A percentile compares a stretch with the other conserved stretches of the same genome.
Evolutionary conservation across 2,329 filamentous ascomycete species (phyloP).

Genomic region (Tolypocladium sp.): DNA sequence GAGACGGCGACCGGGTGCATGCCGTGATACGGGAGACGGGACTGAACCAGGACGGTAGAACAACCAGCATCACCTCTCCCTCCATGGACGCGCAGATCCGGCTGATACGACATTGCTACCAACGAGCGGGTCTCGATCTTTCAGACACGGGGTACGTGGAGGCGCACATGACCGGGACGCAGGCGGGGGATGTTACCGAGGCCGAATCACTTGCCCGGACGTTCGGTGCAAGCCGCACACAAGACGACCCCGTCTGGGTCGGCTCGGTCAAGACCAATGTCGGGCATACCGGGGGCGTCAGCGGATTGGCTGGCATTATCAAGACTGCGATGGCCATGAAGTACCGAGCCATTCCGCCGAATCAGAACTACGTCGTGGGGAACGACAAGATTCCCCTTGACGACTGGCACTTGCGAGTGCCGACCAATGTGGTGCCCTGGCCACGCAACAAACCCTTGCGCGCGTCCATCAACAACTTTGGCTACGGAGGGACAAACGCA

Average conservation of each 20-base stretch:
- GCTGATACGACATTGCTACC: slow-evolving; percentile 21
- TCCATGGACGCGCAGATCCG: slow-evolving; percentile 18
- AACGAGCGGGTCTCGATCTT: slow-evolving; percentile 10
- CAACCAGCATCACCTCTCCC: slow-evolving; percentile 32
- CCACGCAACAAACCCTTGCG: not conserved
- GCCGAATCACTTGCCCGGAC: too few relatives aligned
- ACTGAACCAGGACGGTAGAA: slow-evolving; percentile 28
- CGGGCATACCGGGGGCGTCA: too few relatives aligned
- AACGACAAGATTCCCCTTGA: slow-evolving; percentile 12
- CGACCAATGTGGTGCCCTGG: not conserved
- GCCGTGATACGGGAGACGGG: not conserved
- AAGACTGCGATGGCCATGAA: too few relatives aligned
- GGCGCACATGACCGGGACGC: slow-evolving; percentile 12
- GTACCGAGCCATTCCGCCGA: too few relatives aligned
- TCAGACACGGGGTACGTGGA: slow-evolving; percentile 13
- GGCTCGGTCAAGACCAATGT: slow-evolving; percentile 17
- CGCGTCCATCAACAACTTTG: slow-evolving; percentile 33
- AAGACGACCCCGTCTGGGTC: slow-evolving; percentile 1
- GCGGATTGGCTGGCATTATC: too few relatives aligned
- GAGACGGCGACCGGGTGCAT: slow-evolving; percentile 24
- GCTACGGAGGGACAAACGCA: slow-evolving; percentile 34
- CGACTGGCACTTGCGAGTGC: not conserved
- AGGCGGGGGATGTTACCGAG: too few relatives aligned
- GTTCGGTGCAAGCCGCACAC: too few relatives aligned
- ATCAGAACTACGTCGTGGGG: too few relatives aligned